Base-by-base conservation (phyloP, 2,329 filamentous ascomycete genomes). In the Sporothrix luriei region DNA sequence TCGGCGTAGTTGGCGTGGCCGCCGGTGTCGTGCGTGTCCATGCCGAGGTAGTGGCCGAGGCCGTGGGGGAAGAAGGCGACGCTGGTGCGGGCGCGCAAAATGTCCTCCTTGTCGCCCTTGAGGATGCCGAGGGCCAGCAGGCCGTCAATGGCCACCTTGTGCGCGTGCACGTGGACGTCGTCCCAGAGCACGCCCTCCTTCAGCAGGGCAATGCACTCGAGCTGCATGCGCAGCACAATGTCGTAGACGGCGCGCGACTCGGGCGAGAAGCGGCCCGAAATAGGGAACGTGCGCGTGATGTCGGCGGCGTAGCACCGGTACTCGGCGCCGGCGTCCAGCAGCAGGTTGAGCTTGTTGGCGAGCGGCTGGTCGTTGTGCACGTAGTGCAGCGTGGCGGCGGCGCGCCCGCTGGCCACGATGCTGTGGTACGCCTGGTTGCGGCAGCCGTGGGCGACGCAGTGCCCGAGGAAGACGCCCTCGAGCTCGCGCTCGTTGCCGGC, bases 11-110 rank as follows among this genome's bases (percentile, higher is more conserved):
- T 90, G 48, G 91, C 84, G 77, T 93, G 89, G 26, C 91, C 92
- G 71, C 91, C 91, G 0, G 89, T 91, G 76, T 97, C 94, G 78
- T 97, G 94, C 1, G 93, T 96, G 78, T 97, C 94, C 85, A 97
- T 90, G 72, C 94, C 94, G 11, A 97, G 83, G 78, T 97, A 94
- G 79, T 97, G 94, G 0, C 94, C 94, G 0, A 97, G 82, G 0
- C 94, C 94, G 78, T 97, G 94, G 0, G 94, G 94, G 76, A 97
- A 92, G 82, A 97, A 97, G 1, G 93, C 94, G 29, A 91, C 88
- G 75, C 91, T 94, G n/a, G 93, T 92, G 69, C 93, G 85, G 55
- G 87, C 88, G 74, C 88, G 85, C 71, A 96, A 86, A 29, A 97
- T 91, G 74, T 93, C 93, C 21, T 90, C 85, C 69, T 85, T 85